Base-by-base conservation (phyloP, 805 yeast genomes). In the Candida piceae region DNA sequence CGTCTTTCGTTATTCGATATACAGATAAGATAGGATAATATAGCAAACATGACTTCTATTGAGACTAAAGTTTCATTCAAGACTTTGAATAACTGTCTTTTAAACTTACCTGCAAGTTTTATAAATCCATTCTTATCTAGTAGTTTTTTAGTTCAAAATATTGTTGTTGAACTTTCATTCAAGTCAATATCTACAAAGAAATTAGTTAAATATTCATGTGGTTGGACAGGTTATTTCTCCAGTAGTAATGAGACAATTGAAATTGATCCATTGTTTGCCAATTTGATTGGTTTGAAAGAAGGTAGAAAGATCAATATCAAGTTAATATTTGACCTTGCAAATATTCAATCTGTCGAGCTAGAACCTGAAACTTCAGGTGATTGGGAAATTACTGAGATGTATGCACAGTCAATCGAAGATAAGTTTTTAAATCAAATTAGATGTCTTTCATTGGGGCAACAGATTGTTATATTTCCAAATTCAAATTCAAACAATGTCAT, bases 381-480 rank as follows among this genome's bases (percentile, higher is more conserved):
- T 54, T 90, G 97, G 97, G 97, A 89, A 46, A 64, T 85, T 19
- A 84, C 88, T 3, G 96, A 89, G 53, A 59, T 83, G 3, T 84
- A 90, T 57, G 90, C 95, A 2, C 77, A 72, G 20, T 74, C 70
- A 29, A 70, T 90, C 18, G 97, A 90, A 53, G 75, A 78, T 31
- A 74, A 75, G 44, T 69, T 89, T 48, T 63, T 90, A 24, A 76
- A 80, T 38, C 97, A 90, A 55, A 78, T 94, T 1, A 67, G 97
- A 40, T 82, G 89, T 34, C 83, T 88, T 1, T 65, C 78, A 0
- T 34, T 70, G 15, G 65, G 69, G 31, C 88, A 80, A 44, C 60
- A 65, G 2, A 61, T 89, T 34, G 72, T 83, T 5, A 81, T 89
- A 3, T 86, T 77, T 51, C 84, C 95, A 1, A 71, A 80, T 6